phyloP scores from a whole-genome alignment of 495 filamentous ascomycete genomes.

The Aspergillus funiculosus region DNA sequence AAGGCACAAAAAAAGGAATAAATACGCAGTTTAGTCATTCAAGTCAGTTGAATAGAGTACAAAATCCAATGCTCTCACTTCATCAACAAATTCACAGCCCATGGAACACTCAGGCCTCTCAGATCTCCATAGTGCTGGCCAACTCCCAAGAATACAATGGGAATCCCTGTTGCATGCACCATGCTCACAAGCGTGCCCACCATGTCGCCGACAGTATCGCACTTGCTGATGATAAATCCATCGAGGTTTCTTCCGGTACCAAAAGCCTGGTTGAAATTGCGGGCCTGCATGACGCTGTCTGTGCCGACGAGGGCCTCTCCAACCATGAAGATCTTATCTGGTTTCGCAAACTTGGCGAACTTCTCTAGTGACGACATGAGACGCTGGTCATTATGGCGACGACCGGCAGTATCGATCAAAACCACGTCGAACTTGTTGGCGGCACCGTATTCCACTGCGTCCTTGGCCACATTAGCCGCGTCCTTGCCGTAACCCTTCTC shows the following conservation, averaged over 20 bases:
- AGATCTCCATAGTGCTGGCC: constrained; percentile 97
- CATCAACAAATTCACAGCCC: constrained; percentile 82
- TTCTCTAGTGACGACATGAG: constrained; percentile 95
- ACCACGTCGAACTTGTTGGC: constrained; percentile 83
- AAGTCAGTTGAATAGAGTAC: too few relatives aligned
- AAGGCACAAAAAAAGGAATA: too few relatives aligned
- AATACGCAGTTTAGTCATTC: too few relatives aligned
- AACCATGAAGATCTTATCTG: constrained; percentile 99
- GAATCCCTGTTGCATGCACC: constrained; percentile 94
- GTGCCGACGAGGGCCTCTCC: constrained; percentile 94
- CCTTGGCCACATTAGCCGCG: constrained; percentile 89
- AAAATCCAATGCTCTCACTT: constrained; percentile 39
- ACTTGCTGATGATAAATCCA: constrained; percentile 97
- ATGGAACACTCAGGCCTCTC: constrained; percentile 85
- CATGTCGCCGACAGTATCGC: constrained; percentile 98
- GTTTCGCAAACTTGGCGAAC: constrained; percentile 89
- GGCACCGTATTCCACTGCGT: constrained; percentile 75
- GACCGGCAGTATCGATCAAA: constrained; percentile 90
- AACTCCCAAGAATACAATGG: constrained; percentile 88
- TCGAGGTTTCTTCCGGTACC: constrained; percentile 73
- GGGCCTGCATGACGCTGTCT: constrained; percentile 88
- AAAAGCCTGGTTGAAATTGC: constrained; percentile 93
- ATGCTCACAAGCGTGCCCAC: constrained; percentile 94
- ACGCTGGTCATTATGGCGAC: constrained; percentile 89
- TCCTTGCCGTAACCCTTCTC: constrained; percentile 98